Conservation (phyloP, 78 protist species). For the Cavenderia fasciculata region DNA sequence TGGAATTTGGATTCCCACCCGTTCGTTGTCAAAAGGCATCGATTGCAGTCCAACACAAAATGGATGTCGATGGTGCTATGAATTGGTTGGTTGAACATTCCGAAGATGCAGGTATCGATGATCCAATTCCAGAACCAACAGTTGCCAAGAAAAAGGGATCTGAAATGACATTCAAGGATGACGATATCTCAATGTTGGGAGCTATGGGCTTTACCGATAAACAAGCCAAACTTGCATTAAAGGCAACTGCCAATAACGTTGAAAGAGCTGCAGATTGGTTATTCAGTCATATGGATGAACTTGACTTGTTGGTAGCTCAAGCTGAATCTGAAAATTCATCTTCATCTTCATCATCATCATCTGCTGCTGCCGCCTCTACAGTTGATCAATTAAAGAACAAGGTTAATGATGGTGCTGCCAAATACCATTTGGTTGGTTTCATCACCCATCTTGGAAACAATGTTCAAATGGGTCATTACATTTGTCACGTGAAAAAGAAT, state of each 20-base stretch:
- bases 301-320: constrained; percentile 20
- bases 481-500: constrained; percentile 91
- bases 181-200: constrained; percentile 36
- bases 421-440: constrained; percentile 87
- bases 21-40: constrained; percentile 35
- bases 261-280: constrained; percentile 96
- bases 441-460: constrained; percentile 92
- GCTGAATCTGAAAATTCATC: background rate
- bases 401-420: constrained; percentile 65
- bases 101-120: constrained; percentile 62
- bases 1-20: constrained; percentile 85
- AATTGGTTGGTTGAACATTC: constrained; percentile 54
- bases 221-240: constrained; percentile 82
- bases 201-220: constrained; percentile 84
- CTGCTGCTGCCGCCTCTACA: background rate
- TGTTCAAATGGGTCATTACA: constrained; percentile 94
- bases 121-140: constrained; percentile 10
- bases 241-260: constrained; percentile 66
- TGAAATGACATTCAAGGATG: background rate
- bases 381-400: background rate
- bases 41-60: constrained; percentile 10
- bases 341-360: background rate
- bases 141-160: constrained; percentile 2
- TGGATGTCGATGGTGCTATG: constrained; percentile 53
- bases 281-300: constrained; percentile 85